Percentiles rank a stretch among this genome's conserved stretches.
These are phyloP conservation scores for Penicillium frequentans DNA, from an alignment of 2,329 filamentous ascomycete species.

Conservation along the genomic window DNA sequence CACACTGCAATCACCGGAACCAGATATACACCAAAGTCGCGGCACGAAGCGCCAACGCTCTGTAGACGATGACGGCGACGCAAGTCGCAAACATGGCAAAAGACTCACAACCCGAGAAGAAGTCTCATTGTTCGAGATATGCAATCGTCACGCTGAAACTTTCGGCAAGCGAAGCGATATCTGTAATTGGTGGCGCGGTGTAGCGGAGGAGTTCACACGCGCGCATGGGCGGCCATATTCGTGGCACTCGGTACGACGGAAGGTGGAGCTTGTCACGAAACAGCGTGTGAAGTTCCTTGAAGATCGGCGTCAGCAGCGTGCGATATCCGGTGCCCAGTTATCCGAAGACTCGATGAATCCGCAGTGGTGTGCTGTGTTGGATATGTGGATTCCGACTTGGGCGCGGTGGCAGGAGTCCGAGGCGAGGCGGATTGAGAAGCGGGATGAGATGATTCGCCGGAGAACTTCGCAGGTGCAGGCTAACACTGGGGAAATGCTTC, in stretches of 20 bases:
- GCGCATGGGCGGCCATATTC: constrained; percentile 42
- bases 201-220: constrained; percentile 39
- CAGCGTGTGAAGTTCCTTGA: constrained; percentile 42
- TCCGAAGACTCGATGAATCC: constrained; percentile 35
- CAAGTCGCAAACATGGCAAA: constrained; percentile 35
- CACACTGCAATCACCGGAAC: not conserved
- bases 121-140: constrained; percentile 42
- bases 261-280: constrained; percentile 43
- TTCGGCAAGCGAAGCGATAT: constrained; percentile 44
- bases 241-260: constrained; percentile 45
- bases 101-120: constrained; percentile 43
- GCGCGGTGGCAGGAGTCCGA: constrained; percentile 40
- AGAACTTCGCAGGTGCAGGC: constrained; percentile 2
- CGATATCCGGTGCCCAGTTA: not conserved
- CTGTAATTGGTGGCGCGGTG: constrained; percentile 44
- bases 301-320: constrained; percentile 21
- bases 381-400: constrained; percentile 45
- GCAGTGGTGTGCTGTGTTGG: constrained; percentile 39
- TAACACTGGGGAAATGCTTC: not conserved
- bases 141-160: constrained; percentile 36
- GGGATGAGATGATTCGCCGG: constrained; percentile 29
- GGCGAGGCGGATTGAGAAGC: constrained; percentile 36
- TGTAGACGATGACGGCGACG: constrained; percentile 13
- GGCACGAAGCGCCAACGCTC: constrained; percentile 12
- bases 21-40: not conserved